Conservation (phyloP, 257 asterid species). For the Salvia splendens region DNA sequence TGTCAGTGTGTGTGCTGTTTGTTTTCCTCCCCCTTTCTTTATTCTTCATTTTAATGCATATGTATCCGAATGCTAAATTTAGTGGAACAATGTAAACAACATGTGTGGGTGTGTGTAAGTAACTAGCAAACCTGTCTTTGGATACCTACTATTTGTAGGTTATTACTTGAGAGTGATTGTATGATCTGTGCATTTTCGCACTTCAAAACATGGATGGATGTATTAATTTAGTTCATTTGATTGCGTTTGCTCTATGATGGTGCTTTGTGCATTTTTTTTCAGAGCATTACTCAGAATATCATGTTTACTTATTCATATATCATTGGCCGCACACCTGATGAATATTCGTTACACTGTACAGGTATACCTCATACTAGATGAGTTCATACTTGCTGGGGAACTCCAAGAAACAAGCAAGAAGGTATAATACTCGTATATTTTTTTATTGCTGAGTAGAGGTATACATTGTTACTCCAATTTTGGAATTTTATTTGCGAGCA, state of each 20-base stretch:
- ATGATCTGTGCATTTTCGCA: background rate
- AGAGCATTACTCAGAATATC: background rate
- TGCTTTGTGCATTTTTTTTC: background rate
- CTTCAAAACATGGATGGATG: background rate
- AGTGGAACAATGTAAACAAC: background rate
- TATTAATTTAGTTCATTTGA: background rate
- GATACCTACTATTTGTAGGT: too few relatives aligned
- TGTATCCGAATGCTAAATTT: background rate
- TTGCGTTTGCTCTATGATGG: background rate
- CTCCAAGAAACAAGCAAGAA: conserved; percentile 98
- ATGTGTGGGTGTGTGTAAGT: background rate
- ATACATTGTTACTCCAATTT: background rate
- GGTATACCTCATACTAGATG: conserved; percentile 95
- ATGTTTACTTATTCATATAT: background rate
- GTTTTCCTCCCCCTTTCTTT: background rate
- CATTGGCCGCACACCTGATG: conserved; percentile 25
- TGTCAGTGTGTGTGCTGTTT: background rate
- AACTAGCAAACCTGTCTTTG: too few relatives aligned
- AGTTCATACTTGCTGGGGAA: conserved; percentile 98
- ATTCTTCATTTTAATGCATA: background rate
- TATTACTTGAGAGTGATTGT: background rate
- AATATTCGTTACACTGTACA: conserved; percentile 26
- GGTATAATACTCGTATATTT: conserved; percentile 42
- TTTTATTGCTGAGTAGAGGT: background rate
- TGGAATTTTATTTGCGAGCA: background rate